Evolutionary conservation across 805 yeast genomes (phyloP), one percentile per base, ranked within the genome.

Genomic region (Ogataea henricii): DNA sequence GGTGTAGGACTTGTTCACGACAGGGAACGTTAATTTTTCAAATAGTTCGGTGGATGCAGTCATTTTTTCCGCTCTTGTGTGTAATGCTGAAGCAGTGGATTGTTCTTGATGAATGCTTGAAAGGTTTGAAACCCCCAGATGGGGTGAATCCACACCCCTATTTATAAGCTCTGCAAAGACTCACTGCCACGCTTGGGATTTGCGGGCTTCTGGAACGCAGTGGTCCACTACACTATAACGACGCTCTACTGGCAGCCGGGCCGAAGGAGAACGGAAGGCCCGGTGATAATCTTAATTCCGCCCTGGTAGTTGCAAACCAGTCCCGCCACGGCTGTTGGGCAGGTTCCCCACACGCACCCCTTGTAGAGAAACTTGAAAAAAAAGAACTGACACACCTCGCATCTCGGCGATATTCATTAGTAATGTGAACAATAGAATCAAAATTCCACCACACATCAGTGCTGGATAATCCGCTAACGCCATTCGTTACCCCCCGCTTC

Each of bases 1-100:
- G 37, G 59, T 62, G 51, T 62, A 64, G 6, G 65, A 48, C 48
- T 63, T 59, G 58, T 68, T 67, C 43, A 63, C 56, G 34, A 63
- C 45, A 49, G 71, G 71, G 57, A 67, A 61, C n/a, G 62, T 64
- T 33, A 67, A 55, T 8, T 66, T 60, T 42, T 60, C 55, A 21
- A 60, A 51, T 30, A 64, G 57, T 6, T 29, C 17, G 9, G 52
- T 21, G 16, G 45, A n/a, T 8, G 46, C 46, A 26, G 59, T 41
- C 57, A 53, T 53, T 9, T 23, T 34, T 18, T 14, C n/a, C n/a
- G n/a, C n/a, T n/a, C n/a, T n/a, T n/a, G n/a, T n/a, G n/a, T n/a
- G n/a, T n/a, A n/a, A n/a, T n/a, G n/a, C n/a, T n/a, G n/a, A n/a
- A n/a, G n/a, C n/a, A n/a, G n/a, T n/a, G n/a, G n/a, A n/a, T n/a